A percentile compares a stretch with the other conserved stretches of the same genome.
phyloP scores from a whole-genome alignment of 1,284 basidiomycete genomes.

The Tremellales sp. region DNA sequence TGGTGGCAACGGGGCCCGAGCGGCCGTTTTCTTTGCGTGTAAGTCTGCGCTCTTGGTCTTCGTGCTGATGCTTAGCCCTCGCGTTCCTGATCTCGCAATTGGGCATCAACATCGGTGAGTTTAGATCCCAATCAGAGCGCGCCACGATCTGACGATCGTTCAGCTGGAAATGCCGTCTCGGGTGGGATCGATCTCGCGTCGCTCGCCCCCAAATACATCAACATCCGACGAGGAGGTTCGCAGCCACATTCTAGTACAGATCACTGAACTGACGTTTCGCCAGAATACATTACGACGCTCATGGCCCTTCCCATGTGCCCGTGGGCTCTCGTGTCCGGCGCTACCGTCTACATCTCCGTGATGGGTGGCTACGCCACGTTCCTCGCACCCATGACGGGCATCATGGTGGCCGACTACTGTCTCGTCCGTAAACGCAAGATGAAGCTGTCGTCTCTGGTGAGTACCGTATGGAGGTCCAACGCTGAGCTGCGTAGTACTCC shows the following conservation, averaged over 20 bases:
- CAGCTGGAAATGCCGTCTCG: constrained; percentile 40
- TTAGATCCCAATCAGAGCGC: not conserved
- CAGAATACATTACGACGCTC: no score
- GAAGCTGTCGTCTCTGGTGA: constrained; percentile 40
- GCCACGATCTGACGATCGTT: not conserved
- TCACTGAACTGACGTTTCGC: not conserved
- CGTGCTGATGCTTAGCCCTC: constrained; percentile 12
- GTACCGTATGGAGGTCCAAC: no score
- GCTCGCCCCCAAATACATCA: constrained; percentile 49
- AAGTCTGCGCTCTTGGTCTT: constrained; percentile 2
- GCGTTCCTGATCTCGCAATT: constrained; percentile 46
- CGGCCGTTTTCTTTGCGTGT: constrained; percentile 47
- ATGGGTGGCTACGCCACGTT: constrained; percentile 47
- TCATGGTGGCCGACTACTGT: constrained; percentile 50
- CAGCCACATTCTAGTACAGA: no score
- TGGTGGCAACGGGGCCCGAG: constrained; percentile 37
- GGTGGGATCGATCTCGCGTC: constrained; percentile 49
- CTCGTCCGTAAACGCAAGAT: constrained; percentile 30
- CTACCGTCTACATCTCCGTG: constrained; percentile 46
- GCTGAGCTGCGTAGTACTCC: constrained; percentile 14
- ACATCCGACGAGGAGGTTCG: constrained; percentile 46
- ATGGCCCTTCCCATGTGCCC: constrained; percentile 44
- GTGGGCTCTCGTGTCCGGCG: constrained; percentile 43
- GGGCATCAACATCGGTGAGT: constrained; percentile 46
- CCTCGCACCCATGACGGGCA: constrained; percentile 44